Conservation (phyloP, 805 yeast genomes). For the Kregervanrija delftensis region DNA sequence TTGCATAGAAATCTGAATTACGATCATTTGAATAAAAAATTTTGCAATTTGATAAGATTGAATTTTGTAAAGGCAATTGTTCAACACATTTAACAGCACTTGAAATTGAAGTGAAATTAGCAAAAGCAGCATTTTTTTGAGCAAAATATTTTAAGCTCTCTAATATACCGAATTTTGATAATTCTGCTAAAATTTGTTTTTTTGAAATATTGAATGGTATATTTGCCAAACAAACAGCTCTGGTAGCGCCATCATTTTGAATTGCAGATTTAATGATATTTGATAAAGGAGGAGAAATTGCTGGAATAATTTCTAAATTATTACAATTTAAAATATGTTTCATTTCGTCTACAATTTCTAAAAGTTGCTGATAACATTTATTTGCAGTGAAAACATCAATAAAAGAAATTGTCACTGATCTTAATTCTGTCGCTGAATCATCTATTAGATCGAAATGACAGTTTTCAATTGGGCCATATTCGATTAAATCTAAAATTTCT, state of each 20-base stretch:
- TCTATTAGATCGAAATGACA: slow-evolving; percentile 30
- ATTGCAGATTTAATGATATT: slow-evolving; percentile 21
- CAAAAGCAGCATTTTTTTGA: slow-evolving; percentile 19
- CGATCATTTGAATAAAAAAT: slow-evolving; percentile 25
- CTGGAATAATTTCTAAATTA: slow-evolving; percentile 27
- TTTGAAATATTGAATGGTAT: slow-evolving; percentile 10
- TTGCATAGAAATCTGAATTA: neutral
- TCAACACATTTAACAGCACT: slow-evolving; percentile 40
- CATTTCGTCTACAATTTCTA: slow-evolving; percentile 11
- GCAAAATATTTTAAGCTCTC: slow-evolving; percentile 28
- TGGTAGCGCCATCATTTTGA: slow-evolving; percentile 26
- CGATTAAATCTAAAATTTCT: slow-evolving; percentile 35
- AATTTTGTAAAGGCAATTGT: slow-evolving; percentile 24
- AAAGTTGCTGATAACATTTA: slow-evolving; percentile 15
- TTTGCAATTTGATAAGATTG: slow-evolving; percentile 17
- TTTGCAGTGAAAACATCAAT: slow-evolving; percentile 16
- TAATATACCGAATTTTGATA: slow-evolving; percentile 35
- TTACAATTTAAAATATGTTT: slow-evolving; percentile 32
- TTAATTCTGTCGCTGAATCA: neutral
- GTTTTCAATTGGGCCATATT: slow-evolving; percentile 58
- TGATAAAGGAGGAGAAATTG: slow-evolving; percentile 25
- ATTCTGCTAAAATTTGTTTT: slow-evolving; percentile 23
- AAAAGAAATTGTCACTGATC: slow-evolving; percentile 17
- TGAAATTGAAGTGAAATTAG: slow-evolving; percentile 40
- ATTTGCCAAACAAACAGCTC: slow-evolving; percentile 23